Evolutionary conservation across 1,139 yeast species (phyloP).

Genomic region (Zygosaccharomyces sapae): DNA sequence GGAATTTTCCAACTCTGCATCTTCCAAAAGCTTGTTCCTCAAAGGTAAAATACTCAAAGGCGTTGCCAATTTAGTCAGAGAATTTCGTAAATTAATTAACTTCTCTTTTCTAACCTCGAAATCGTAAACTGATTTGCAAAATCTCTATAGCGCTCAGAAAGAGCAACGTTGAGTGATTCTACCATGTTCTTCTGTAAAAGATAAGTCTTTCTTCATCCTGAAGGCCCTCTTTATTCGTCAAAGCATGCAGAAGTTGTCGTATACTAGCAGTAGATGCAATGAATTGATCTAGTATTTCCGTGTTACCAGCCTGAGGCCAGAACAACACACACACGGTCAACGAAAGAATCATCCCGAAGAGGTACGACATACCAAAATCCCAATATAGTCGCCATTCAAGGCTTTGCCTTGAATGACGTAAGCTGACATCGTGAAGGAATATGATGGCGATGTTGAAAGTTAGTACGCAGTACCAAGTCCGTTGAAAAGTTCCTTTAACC

Average conservation of each 20-base stretch:
- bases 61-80: conserved; percentile 39
- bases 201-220: conserved; percentile 21
- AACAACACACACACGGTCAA: conserved; percentile 37
- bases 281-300: conserved; percentile 27
- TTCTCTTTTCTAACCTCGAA: conserved; percentile 36
- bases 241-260: conserved; percentile 26
- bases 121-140: conserved; percentile 42
- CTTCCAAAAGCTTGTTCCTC: conserved; percentile 22
- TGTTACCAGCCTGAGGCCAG: conserved; percentile 43
- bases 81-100: conserved; percentile 40
- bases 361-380: conserved; percentile 44
- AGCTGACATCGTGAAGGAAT: conserved; percentile 33
- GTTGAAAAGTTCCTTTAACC: conserved; percentile 43
- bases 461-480: conserved; percentile 40
- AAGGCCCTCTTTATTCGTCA: conserved; percentile 23
- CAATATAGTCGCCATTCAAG: conserved; percentile 40
- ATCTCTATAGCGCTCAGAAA: conserved; percentile 44
- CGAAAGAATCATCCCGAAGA: conserved; percentile 43
- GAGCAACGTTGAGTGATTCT: conserved; percentile 32
- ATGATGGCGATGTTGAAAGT: conserved; percentile 41
- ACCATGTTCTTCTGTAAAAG: conserved; percentile 35
- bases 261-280: conserved; percentile 25
- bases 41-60: conserved; percentile 43
- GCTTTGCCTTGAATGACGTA: conserved; percentile 22
- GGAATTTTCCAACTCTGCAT: conserved; percentile 20